Percentiles rank a stretch among this genome's conserved stretches.
These are phyloP conservation scores for Leptographium procerum DNA, from an alignment of 2,329 filamentous ascomycete species.

Conservation along the genomic window DNA sequence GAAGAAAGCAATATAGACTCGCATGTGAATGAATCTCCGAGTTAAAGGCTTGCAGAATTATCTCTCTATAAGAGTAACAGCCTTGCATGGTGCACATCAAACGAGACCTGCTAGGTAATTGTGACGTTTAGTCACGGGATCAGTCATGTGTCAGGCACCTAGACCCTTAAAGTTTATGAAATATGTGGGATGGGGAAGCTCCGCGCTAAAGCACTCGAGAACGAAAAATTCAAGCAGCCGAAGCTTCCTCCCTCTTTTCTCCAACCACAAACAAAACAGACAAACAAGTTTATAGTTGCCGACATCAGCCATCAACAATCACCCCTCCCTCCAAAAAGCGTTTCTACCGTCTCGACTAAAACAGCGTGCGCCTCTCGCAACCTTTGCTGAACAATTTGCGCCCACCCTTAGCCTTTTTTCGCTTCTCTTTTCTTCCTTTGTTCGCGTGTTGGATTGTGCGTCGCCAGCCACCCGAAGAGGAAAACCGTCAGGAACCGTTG, in stretches of 20 bases:
- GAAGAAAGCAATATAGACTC: no score
- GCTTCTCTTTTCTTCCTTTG: background rate
- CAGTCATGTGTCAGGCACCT: constrained; percentile 8
- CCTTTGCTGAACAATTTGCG: background rate
- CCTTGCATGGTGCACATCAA: no score
- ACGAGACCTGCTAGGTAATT: background rate
- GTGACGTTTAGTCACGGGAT: background rate
- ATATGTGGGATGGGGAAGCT: constrained; percentile 12
- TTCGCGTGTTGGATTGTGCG: constrained; percentile 1
- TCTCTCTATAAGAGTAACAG: no score
- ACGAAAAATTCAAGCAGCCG: constrained; percentile 8
- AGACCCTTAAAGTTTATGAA: background rate
- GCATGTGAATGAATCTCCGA: no score
- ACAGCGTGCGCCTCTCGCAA: background rate
- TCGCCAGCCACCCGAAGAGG: background rate
- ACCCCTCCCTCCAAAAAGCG: background rate
- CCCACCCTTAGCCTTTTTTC: background rate
- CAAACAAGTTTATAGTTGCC: background rate
- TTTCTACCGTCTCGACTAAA: background rate
- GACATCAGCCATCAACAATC: background rate
- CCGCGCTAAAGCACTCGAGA: constrained; percentile 6
- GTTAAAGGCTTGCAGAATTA: no score
- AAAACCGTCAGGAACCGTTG: background rate
- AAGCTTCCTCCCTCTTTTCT: constrained; percentile 3
- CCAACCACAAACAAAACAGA: constrained; percentile 1